A percentile compares a stretch with the other conserved stretches of the same genome.
These are phyloP conservation scores for Blumeriella jaapii DNA, from an alignment of 2,329 filamentous ascomycete genomes.

Conservation along the genomic window DNA sequence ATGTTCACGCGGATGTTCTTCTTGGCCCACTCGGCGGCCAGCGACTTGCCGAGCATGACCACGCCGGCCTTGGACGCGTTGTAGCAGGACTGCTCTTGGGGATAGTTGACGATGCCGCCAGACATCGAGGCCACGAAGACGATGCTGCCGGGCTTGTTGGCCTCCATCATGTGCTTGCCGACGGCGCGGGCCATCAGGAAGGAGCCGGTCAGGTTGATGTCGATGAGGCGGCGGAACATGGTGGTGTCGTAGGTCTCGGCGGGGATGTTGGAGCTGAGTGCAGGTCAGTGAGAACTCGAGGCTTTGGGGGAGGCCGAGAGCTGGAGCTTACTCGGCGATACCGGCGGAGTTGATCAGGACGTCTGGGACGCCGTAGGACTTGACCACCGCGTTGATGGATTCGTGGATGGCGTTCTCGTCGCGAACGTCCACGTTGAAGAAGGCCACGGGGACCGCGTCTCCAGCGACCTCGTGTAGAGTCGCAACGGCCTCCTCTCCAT, in stretches of 20 bases:
- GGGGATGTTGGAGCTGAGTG: conserved; percentile 61
- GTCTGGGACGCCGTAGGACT: conserved; percentile 52
- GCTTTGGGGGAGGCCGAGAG: conserved; percentile 7
- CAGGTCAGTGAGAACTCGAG: background rate
- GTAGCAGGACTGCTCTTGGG: conserved; percentile 74
- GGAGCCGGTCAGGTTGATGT: conserved; percentile 72
- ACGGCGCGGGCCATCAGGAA: conserved; percentile 69
- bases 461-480: conserved; percentile 63
- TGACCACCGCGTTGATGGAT: conserved; percentile 9
- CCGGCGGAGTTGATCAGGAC: conserved; percentile 72
- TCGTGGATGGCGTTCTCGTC: conserved; percentile 53
- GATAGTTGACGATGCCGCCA: conserved; percentile 75
- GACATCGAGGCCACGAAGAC: conserved; percentile 74
- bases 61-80: conserved; percentile 76
- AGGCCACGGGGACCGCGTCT: conserved; percentile 49
- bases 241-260: conserved; percentile 65
- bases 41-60: conserved; percentile 66
- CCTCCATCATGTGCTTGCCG: conserved; percentile 61
- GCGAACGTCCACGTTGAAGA: conserved; percentile 71
- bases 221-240: conserved; percentile 68
- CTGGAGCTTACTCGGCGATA: conserved; percentile 53
- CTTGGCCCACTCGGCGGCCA: conserved; percentile 77
- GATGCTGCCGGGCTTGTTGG: conserved; percentile 59
- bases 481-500: conserved; percentile 57
- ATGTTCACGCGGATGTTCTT: conserved; percentile 73